Evolutionary conservation across 805 yeast genomes (phyloP), one percentile per base, ranked within the genome.

Genomic region (Grigorovia yakushimaensis): DNA sequence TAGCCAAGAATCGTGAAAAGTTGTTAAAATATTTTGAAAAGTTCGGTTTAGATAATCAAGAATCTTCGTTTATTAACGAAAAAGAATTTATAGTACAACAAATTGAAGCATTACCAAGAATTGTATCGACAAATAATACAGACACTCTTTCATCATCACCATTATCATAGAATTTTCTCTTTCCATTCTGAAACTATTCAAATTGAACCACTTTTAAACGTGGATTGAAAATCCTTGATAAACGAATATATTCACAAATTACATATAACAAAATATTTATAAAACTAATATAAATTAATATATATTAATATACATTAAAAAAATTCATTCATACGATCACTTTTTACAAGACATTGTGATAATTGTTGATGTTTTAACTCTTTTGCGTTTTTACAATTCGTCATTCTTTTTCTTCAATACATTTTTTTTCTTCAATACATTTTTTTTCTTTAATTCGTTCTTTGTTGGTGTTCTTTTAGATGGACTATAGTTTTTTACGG

Each of bases 1-100:
- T 93, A 54, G 77, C 81, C 42, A 88, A 89, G 60, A 93, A 93
- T 65, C 79, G 88, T 58, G 84, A 79, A 39, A 86, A 84, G 58
- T 74, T 91, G 51, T 64, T 89, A 37, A 71, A 72, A 30, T 88
- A 86, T 60, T 74, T 91, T 49, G 75, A 77, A 42, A 74, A 72
- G 37, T 86, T 88, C 60, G 73, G 79, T 11, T 76, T 72, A 37
- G 73, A 75, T 41, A 67, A 79, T 58, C 72, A 77, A 54, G 86
- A 82, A 58, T 71, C 78, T 17, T 72, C 73, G 24, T 81, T 87
- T 58, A 70, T 75, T 37, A 91, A 83, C 48, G 98, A 93, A 64
- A 81, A 84, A 57, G 84, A 79, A 47, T 93, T 83, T 63, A 81
- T 93, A 30, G 72, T 87, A 42, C 78, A 77, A 49, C 86, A 85